phyloP scores from a whole-genome alignment of 768 basidiomycete species.

The Lentinus brumalis region DNA sequence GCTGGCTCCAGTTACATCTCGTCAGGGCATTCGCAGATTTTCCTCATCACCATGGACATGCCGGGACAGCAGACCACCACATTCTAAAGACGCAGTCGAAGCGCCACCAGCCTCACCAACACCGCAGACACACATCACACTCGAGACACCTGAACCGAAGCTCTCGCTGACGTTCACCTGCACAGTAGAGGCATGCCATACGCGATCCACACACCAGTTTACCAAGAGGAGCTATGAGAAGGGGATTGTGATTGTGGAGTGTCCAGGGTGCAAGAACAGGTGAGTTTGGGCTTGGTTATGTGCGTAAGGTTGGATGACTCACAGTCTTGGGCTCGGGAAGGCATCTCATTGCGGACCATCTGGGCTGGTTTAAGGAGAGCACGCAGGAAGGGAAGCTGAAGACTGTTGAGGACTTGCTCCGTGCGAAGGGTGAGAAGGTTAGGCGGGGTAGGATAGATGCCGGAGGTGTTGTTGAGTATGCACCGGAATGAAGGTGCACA shows the following conservation, averaged over 20 bases:
- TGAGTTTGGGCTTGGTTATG: slow-evolving; percentile 37
- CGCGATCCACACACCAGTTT: slow-evolving; percentile 88
- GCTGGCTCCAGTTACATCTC: neutral
- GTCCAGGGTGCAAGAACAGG: slow-evolving; percentile 89
- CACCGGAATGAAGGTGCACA: slow-evolving; percentile 21
- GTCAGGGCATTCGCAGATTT: neutral
- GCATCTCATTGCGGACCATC: slow-evolving; percentile 86
- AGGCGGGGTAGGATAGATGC: slow-evolving; percentile 41
- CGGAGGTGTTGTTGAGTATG: slow-evolving; percentile 59
- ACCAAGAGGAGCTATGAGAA: slow-evolving; percentile 80
- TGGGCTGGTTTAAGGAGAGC: slow-evolving; percentile 89
- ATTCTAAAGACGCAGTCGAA: neutral
- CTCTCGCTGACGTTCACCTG: slow-evolving; percentile 86
- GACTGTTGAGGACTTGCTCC: slow-evolving; percentile 84
- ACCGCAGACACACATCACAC: slow-evolving; percentile 25
- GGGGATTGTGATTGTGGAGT: slow-evolving; percentile 90
- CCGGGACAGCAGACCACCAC: neutral
- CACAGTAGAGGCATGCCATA: slow-evolving; percentile 69
- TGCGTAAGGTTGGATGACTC: neutral
- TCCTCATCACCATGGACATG: neutral
- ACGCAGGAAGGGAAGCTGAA: slow-evolving; percentile 70
- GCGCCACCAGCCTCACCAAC: neutral
- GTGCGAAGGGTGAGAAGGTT: slow-evolving; percentile 77
- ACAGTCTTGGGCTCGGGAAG: slow-evolving; percentile 44
- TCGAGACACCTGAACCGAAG: slow-evolving; percentile 54